Evolutionary conservation across 2,329 filamentous ascomycete species (phyloP).

Genomic region (Colletotrichum sp.): DNA sequence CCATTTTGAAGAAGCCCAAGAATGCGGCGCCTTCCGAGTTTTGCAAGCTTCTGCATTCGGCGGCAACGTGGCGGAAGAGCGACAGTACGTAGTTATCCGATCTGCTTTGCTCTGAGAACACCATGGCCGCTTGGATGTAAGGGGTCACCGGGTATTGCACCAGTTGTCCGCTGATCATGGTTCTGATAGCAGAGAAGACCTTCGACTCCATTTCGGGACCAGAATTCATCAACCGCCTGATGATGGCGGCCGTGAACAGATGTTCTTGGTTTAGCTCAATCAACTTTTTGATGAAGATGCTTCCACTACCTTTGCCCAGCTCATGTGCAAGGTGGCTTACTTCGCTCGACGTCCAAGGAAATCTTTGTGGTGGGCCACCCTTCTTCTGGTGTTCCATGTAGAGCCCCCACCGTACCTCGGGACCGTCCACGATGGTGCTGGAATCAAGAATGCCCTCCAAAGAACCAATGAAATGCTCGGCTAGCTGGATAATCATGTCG

Average conservation of each 20-base stretch:
- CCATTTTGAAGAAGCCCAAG: conserved; percentile 44
- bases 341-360: conserved; percentile 52
- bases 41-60: conserved; percentile 48
- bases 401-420: conserved; percentile 41
- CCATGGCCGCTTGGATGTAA: conserved; percentile 60
- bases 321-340: conserved; percentile 48
- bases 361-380: conserved; percentile 23
- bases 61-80: conserved; percentile 47
- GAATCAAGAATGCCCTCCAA: conserved; percentile 42
- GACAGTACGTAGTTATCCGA: conserved; percentile 34
- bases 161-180: conserved; percentile 56
- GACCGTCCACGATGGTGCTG: conserved; percentile 40
- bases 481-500: conserved; percentile 54
- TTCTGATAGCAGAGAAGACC: conserved; percentile 58
- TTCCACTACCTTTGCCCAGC: conserved; percentile 40
- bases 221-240: conserved; percentile 60
- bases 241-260: conserved; percentile 55
- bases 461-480: conserved; percentile 47
- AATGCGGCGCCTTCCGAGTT: conserved; percentile 54
- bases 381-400: conserved; percentile 29
- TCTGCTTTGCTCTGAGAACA: conserved; percentile 53
- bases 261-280: conserved; percentile 65
- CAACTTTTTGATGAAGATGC: conserved; percentile 70
- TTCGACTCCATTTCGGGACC: conserved; percentile 53
- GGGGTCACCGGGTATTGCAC: conserved; percentile 52